These are phyloP conservation scores for Aspergillus taichungensis DNA, from an alignment of 495 filamentous ascomycete species.

Conservation along the genomic window DNA sequence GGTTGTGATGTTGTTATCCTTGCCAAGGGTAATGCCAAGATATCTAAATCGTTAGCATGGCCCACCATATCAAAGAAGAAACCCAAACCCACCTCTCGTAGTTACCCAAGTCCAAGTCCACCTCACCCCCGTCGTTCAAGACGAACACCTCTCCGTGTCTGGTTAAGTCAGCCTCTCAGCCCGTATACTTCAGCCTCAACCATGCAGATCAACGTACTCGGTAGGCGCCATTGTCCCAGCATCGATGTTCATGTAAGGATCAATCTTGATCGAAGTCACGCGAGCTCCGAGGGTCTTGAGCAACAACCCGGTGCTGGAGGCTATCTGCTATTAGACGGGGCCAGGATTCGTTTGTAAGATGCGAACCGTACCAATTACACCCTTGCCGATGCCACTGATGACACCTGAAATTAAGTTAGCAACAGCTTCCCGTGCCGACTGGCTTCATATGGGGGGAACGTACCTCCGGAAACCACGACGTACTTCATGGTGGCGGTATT, in stretches of 20 bases:
- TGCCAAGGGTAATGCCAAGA: slow-evolving; percentile 59
- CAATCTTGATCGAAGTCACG: slow-evolving; percentile 56
- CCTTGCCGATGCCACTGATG: slow-evolving; percentile 76
- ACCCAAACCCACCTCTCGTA: slow-evolving; percentile 55
- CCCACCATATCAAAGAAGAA: too few relatives aligned
- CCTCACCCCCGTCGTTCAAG: slow-evolving; percentile 68
- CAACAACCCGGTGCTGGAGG: slow-evolving; percentile 57
- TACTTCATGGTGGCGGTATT: slow-evolving; percentile 60
- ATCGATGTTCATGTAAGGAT: slow-evolving; percentile 55
- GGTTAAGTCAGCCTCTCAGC: slow-evolving; percentile 1
- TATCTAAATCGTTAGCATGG: slow-evolving; percentile 23
- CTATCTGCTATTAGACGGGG: slow-evolving; percentile 7
- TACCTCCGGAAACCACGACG: slow-evolving; percentile 73
- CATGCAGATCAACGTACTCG: slow-evolving; percentile 46
- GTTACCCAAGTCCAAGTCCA: slow-evolving; percentile 91
- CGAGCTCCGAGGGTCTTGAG: slow-evolving; percentile 77
- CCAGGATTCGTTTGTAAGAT: too few relatives aligned
- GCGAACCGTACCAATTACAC: slow-evolving; percentile 43
- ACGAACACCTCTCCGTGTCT: slow-evolving; percentile 72
- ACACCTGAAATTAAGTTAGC: slow-evolving; percentile 41
- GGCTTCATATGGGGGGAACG: slow-evolving; percentile 10
- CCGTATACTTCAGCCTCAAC: background rate
- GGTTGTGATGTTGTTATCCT: slow-evolving; percentile 88
- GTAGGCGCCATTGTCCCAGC: slow-evolving; percentile 73
- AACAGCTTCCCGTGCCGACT: background rate